A percentile compares a stretch with the other conserved stretches of the same genome.
Evolutionary conservation across 345 rosid genomes (phyloP).

Genomic region (Sonneratia caseolaris): DNA sequence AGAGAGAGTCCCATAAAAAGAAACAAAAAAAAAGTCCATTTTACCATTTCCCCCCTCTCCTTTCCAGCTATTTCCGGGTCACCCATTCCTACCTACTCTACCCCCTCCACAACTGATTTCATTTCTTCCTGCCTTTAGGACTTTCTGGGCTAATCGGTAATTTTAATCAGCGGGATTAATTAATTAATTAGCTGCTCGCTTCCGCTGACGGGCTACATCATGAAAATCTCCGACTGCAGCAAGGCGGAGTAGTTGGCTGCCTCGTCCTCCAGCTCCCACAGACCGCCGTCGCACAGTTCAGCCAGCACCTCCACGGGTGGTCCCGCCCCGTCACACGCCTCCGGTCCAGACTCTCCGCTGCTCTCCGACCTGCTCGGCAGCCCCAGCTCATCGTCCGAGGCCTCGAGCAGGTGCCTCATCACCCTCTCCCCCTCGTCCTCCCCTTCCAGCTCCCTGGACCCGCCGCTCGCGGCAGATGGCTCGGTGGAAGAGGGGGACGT

Average conservation of each 20-base stretch:
- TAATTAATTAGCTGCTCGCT: neutral
- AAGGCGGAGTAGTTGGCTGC: constrained; percentile 53
- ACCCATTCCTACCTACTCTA: constrained; percentile 2
- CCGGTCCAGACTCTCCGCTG: constrained; percentile 12
- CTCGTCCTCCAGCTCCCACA: constrained; percentile 79
- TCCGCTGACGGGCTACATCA: neutral
- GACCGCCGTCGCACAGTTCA: constrained; percentile 29
- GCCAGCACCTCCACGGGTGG: constrained; percentile 23
- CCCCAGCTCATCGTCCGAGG: constrained; percentile 88
- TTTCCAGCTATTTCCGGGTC: neutral
- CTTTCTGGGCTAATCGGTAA: constrained; percentile 5
- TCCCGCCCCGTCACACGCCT: constrained; percentile 12
- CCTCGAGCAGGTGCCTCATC: constrained; percentile 71
- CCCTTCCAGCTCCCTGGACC: constrained; percentile 11
- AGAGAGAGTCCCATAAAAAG: neutral
- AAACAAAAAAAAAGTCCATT: neutral
- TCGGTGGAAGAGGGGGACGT: constrained; percentile 10
- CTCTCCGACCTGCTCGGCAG: constrained; percentile 38
- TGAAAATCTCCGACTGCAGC: constrained; percentile 48
- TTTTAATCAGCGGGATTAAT: neutral
- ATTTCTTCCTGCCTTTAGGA: neutral
- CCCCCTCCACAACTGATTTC: neutral
- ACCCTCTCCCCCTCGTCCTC: constrained; percentile 40
- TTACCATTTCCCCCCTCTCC: constrained; percentile 2
- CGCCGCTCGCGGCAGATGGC: constrained; percentile 19